Percentiles rank a stretch among this genome's conserved stretches.
Conservation (phyloP, 192 early-diverging fungal genomes). For the Spizellomyces punctatus region DNA sequence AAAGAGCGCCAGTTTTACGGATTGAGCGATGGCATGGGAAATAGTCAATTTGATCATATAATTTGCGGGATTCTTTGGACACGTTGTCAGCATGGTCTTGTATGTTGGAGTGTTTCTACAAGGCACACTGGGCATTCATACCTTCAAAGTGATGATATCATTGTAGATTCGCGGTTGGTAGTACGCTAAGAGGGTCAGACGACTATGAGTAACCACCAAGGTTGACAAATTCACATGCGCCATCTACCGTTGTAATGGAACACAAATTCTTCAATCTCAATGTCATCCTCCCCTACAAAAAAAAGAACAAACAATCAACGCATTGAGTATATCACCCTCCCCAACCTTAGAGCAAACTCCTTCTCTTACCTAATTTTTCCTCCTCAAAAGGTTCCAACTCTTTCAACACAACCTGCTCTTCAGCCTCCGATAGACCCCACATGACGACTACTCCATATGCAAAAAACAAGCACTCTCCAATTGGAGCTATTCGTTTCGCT, state of each 20-base stretch:
- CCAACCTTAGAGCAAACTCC: not conserved
- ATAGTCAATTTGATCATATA: slow-evolving; percentile 92
- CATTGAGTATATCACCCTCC: not conserved
- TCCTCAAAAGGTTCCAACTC: slow-evolving; percentile 76
- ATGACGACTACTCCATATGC: slow-evolving; percentile 95
- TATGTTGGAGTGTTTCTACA: slow-evolving; percentile 58
- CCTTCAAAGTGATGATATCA: slow-evolving; percentile 81
- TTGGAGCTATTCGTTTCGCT: slow-evolving; percentile 43
- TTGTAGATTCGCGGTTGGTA: slow-evolving; percentile 77
- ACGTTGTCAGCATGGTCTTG: slow-evolving; percentile 5
- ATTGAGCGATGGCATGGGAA: slow-evolving; percentile 94
- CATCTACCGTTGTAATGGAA: slow-evolving; percentile 73
- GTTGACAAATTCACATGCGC: no score
- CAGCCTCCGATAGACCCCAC: slow-evolving; percentile 89
- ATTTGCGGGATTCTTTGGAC: slow-evolving; percentile 52
- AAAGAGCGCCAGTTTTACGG: slow-evolving; percentile 90
- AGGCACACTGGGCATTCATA: not conserved
- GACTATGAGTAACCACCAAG: not conserved
- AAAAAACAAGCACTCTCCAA: slow-evolving; percentile 82
- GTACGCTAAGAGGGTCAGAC: slow-evolving; percentile 32
- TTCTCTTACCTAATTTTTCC: slow-evolving; percentile 55
- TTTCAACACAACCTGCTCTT: slow-evolving; percentile 75
- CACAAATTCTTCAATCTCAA: slow-evolving; percentile 76
- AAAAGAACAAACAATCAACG: not conserved
- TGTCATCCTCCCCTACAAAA: slow-evolving; percentile 42